Evolutionary conservation across 108 stramenopile genomes (phyloP).

Genomic region (Seminavis robusta): DNA sequence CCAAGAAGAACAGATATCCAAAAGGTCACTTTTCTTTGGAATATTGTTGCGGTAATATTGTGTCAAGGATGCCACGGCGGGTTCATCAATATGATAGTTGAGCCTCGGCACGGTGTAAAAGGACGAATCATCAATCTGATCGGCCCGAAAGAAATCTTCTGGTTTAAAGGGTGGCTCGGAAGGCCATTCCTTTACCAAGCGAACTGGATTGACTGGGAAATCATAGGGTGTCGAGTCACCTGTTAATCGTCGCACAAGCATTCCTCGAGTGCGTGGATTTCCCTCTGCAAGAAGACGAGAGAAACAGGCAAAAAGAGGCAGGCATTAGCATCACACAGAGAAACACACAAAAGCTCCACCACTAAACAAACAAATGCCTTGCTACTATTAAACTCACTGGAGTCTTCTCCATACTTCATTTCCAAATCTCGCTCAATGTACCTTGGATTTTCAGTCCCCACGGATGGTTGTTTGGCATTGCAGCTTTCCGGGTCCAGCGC

Average conservation of each 20-base stretch:
- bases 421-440: slow-evolving; percentile 76
- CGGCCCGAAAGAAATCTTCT: slow-evolving; percentile 84
- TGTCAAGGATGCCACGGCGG: slow-evolving; percentile 75
- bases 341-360: no score
- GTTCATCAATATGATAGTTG: slow-evolving; percentile 93
- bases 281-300: slow-evolving; percentile 23
- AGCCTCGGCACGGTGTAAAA: slow-evolving; percentile 89
- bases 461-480: not conserved
- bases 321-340: not conserved
- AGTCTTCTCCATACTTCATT: slow-evolving; percentile 68
- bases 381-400: slow-evolving; percentile 1
- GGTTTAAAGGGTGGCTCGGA: slow-evolving; percentile 67
- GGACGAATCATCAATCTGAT: slow-evolving; percentile 69
- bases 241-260: slow-evolving; percentile 73
- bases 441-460: slow-evolving; percentile 45
- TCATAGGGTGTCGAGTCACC: slow-evolving; percentile 80
- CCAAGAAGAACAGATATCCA: slow-evolving; percentile 96
- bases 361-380: no score
- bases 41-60: slow-evolving; percentile 91
- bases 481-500: slow-evolving; percentile 27
- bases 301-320: not conserved
- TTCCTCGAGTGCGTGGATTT: slow-evolving; percentile 73
- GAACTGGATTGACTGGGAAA: slow-evolving; percentile 60
- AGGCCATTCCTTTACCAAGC: slow-evolving; percentile 83
- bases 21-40: slow-evolving; percentile 56